A percentile compares a stretch with the other conserved stretches of the same genome.
Conservation (phyloP, 768 basidiomycete species). For the Pholiota microspora region DNA sequence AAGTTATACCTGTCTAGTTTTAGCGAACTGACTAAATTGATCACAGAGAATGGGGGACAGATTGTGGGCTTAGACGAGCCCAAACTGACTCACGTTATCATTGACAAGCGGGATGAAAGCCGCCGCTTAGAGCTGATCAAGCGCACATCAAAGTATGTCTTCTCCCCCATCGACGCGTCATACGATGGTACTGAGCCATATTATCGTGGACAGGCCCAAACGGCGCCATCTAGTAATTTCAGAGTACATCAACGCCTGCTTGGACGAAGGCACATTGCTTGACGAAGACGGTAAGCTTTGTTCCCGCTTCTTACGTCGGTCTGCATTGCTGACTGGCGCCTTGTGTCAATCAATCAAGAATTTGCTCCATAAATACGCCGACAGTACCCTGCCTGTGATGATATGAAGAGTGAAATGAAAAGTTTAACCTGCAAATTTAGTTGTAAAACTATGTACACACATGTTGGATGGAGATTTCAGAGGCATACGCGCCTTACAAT, state of each 20-base stretch:
- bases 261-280: constrained; percentile 81
- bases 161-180: background rate
- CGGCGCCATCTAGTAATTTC: constrained; percentile 74
- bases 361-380: constrained; percentile 21
- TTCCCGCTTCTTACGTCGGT: background rate
- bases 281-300: constrained; percentile 75
- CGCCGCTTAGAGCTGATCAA: constrained; percentile 70
- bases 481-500: background rate
- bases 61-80: constrained; percentile 68
- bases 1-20: constrained; percentile 44
- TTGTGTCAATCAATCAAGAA: constrained; percentile 16
- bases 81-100: constrained; percentile 82
- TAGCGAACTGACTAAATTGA: constrained; percentile 42
- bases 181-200: constrained; percentile 12
- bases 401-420: background rate
- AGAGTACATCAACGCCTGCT: constrained; percentile 73
- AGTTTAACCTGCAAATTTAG: background rate
- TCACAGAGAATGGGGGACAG: constrained; percentile 71
- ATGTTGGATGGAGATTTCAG: background rate
- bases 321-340: background rate
- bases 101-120: constrained; percentile 80
- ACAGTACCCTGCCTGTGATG: background rate
- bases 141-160: constrained; percentile 65
- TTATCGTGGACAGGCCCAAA: constrained; percentile 61
- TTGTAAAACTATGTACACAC: background rate